Evolutionary conservation across 371 early-diverging fungal genomes (phyloP).

Genomic region (Chytridium lagenaria): DNA sequence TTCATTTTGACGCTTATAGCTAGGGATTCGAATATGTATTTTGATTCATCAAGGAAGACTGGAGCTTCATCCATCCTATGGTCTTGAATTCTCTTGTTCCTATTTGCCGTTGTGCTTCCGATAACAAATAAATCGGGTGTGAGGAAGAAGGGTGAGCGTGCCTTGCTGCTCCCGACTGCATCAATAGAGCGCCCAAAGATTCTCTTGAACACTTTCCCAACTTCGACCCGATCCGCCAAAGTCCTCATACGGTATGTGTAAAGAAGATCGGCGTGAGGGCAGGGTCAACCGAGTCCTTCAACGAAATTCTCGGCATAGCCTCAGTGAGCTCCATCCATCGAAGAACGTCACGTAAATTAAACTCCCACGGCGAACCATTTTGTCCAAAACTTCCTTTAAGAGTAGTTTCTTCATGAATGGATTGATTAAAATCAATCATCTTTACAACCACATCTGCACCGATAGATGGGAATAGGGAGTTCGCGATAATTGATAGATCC

Average conservation of each 20-base stretch:
- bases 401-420: slow-evolving; percentile 86
- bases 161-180: not conserved
- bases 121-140: not conserved
- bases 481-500: slow-evolving; percentile 82
- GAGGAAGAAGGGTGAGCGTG: not conserved
- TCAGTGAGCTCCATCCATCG: slow-evolving; percentile 84
- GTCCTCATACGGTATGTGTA: slow-evolving; percentile 4
- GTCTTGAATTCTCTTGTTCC: slow-evolving; percentile 14
- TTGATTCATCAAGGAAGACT: slow-evolving; percentile 16
- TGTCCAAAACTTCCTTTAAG: slow-evolving; percentile 78
- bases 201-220: not conserved
- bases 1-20: slow-evolving; percentile 88
- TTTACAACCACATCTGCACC: slow-evolving; percentile 56
- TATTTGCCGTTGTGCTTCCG: not conserved
- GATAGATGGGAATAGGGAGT: slow-evolving; percentile 70
- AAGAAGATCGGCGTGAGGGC: not conserved
- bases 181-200: not conserved
- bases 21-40: slow-evolving; percentile 67
- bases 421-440: slow-evolving; percentile 89
- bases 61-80: slow-evolving; percentile 44
- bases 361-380: slow-evolving; percentile 96
- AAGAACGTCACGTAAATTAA: slow-evolving; percentile 95
- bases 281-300: not conserved
- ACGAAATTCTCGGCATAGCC: not conserved
- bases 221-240: not conserved